Percentiles rank a stretch among this genome's conserved stretches.
These are phyloP conservation scores for Puccinia triticina DNA, from an alignment of 1,284 basidiomycete genomes.

Conservation along the genomic window DNA sequence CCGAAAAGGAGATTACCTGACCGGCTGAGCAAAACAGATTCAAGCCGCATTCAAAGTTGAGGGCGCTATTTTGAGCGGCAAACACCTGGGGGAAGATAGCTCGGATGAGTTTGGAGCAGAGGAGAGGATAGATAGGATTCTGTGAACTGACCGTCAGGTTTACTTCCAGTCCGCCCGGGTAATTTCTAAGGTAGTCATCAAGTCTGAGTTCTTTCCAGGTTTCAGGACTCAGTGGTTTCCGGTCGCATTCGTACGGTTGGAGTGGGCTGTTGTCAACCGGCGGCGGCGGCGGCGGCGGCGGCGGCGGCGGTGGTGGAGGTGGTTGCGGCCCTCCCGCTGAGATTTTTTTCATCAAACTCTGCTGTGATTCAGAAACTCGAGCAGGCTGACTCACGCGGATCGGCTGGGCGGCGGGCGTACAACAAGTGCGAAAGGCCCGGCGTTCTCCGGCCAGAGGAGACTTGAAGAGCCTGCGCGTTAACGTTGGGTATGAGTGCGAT, in stretches of 20 bases:
- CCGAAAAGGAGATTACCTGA: neutral
- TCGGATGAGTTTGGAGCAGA: neutral
- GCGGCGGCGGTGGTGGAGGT: neutral
- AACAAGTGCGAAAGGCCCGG: neutral
- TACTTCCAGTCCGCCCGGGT: constrained; percentile 3
- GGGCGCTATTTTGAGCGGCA: neutral
- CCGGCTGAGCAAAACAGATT: constrained; percentile 2
- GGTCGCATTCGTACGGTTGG: neutral
- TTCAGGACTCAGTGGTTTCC: neutral
- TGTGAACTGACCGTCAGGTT: neutral
- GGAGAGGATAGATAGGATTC: neutral
- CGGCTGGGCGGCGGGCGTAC: neutral
- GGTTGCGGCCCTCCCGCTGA: neutral
- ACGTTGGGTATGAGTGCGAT: neutral
- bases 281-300: neutral
- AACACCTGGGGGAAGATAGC: neutral
- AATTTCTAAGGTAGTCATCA: constrained; percentile 21
- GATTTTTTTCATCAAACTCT: neutral
- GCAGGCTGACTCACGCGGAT: neutral
- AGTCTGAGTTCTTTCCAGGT: constrained; percentile 32
- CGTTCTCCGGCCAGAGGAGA: neutral
- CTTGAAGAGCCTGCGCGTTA: constrained; percentile 7
- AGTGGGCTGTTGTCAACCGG: neutral
- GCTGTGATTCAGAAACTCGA: neutral
- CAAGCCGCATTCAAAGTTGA: constrained; percentile 1